Base-by-base conservation (phyloP, 2,329 filamentous ascomycete genomes). In the Colletotrichum coccodes region DNA sequence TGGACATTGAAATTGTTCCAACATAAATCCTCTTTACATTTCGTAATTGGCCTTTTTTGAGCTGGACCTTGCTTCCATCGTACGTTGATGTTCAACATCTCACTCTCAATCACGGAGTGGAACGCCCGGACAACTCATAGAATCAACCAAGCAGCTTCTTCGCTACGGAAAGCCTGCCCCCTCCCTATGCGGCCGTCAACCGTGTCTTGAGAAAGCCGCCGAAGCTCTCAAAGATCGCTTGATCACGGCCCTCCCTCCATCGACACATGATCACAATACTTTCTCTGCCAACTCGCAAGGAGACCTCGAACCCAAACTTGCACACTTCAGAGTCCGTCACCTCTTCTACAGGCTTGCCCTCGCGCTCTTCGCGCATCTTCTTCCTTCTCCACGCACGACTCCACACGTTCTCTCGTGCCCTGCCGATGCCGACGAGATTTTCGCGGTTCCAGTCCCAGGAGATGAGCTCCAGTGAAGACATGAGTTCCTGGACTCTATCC, bases 191-290 rank as follows among this genome's bases (percentile, higher is more conserved):
- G 14, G 21, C 21, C 16, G 53, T 42, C 32, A 71, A 1, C 6
- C 47, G 50, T 12, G 68, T 71, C 78, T 90, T 92, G 50, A 97
- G 71, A 83, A 95, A 94, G 0, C 94, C 94, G 69, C 90, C 92
- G 71, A 99, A 94, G 76, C 95, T 98, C 80, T 97, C 93, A 79
- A 95, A 97, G 0, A 96, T 76, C 0, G 90, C 85, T 21, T 87
- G 83, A 72, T 97, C 92, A 6, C 85, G 83, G 0, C 96, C 95
- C 73, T 93, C 90, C 1, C 94, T 76, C 95, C 94, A 97, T 36
- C 92, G 85, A 61, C 92, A 83, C 5, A 79, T 73, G 5, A 92
- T 80, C 2, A 76, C 79, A 0, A 90, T 81, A 21, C 79, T 76
- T 2, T 76, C 73, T 58, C 77, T 77, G 21, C 79, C 75, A 1